Base-by-base conservation (phyloP, 495 filamentous ascomycete species). In the Neurospora sp. region DNA sequence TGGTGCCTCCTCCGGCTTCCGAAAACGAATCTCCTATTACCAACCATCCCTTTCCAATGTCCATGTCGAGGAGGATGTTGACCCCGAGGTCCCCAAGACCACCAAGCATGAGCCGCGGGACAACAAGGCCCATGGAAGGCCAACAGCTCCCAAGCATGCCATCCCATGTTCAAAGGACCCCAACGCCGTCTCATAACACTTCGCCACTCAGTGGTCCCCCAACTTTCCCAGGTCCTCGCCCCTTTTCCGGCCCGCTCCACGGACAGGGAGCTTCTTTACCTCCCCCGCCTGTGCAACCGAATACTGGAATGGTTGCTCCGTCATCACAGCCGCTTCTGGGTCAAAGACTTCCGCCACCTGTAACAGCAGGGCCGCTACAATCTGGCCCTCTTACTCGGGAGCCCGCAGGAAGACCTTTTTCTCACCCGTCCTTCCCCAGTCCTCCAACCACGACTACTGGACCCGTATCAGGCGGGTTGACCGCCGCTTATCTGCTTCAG, bases 61-160 rank as follows among this genome's bases (percentile, higher is more conserved):
- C 79, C 46, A 79, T 77, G 70, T 71, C 81, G 27, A 86, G 89
- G 70, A 85, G 86, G 72, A 85, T 90, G n/a, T 83, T 92, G 76
- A 90, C 88, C 41, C 91, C 92, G 27, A 85, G 85, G 72, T 93
- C 91, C 18, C 91, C 91, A 39, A 82, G 85, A 27, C 83, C 87
- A 16, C 79, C 81, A 16, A 84, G 84, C 73, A 49, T 83, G 16
- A 80, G 83, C 27, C 84, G 85, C 41, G 82, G 84, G 38, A 83
- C 83, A 8, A 85, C 85, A 46, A 79, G 81, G 40, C 80, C 81
- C 8, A 80, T 86, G 10, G 86, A 86, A 75, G 77, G 84, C 6
- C 82, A 83, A 27, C 88, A 89, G 69, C 71, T 78, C 14, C 73
- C 80, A 37, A 79, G 77, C 62, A 77, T 81, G n/a, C 78, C 77